Evolutionary conservation across 441 rosid genomes (phyloP), one percentile per base, ranked within the genome.

Genomic region (Populus hybrid): DNA sequence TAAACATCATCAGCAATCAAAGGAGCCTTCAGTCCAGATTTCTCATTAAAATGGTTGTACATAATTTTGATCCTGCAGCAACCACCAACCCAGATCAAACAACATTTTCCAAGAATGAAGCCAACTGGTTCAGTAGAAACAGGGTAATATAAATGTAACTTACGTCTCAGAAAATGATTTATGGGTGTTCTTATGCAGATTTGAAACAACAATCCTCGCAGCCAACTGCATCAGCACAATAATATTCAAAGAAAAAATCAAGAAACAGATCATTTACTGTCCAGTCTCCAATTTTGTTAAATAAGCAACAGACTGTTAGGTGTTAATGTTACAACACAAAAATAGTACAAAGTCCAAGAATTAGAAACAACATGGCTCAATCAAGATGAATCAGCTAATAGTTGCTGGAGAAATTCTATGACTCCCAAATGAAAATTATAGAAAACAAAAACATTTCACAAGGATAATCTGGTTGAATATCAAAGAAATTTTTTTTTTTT

Each of bases 111-210:
- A 7, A 21, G 3, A 8, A 28, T n/a, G 35, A 21, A 33, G 16
- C 3, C 4, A 31, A 36, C 10, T 38, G 8, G n/a, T 31, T 20
- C 29, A 40, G 1, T 16, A 40, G 33, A 61, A 26, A 7, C 26
- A 31, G 24, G 6, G 16, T 9, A 2, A 20, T 18, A 9, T 21
- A 6, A 33, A 77, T 56, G 74, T 31, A 59, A 86, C 97, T 82
- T 80, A 94, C 98, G 95, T 93, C 80, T 94, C 98, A 0, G 98
- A 94, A 80, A 94, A 94, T 3, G 86, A 89, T 64, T 94, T 93
- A 86, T 81, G 87, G 0, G 97, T 94, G 77, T 89, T 93, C 88
- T 94, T 94, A 77, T 94, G 98, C 77, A 94, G 90, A 85, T 94
- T 94, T 2, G 97, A 94, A 11, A 94, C 98, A 69, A 84, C 98